Evolutionary conservation across 2,329 filamentous ascomycete species (phyloP).

Genomic region (Paraphoma sp.): DNA sequence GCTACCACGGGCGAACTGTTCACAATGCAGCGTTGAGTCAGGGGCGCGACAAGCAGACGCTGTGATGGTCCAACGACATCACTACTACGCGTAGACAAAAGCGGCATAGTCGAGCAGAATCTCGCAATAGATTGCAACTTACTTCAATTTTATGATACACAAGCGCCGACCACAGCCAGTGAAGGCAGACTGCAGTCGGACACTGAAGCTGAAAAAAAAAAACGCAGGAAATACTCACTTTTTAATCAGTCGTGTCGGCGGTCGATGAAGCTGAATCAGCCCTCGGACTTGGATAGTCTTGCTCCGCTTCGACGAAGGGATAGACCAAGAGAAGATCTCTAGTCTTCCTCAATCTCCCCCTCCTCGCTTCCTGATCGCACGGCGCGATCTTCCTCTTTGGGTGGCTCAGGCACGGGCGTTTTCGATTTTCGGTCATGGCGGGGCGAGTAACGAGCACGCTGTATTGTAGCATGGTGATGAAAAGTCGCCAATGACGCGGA

Average conservation of each 20-base stretch:
- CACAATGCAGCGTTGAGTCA: no score
- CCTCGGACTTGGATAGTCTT: not conserved
- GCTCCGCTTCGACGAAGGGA: conserved; percentile 1
- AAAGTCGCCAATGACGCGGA: not conserved
- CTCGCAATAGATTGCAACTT: no score
- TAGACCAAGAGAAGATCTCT: conserved; percentile 22
- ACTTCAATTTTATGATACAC: no score
- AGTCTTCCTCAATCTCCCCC: conserved; percentile 90
- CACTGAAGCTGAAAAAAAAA: no score
- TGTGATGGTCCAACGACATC: not conserved
- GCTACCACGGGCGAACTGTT: no score
- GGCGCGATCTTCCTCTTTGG: conserved; percentile 66
- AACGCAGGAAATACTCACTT: not conserved
- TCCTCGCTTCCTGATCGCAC: conserved; percentile 92
- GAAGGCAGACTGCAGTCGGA: no score
- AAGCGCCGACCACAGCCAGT: no score
- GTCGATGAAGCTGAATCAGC: not conserved
- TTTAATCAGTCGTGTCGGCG: not conserved
- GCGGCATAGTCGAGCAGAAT: no score
- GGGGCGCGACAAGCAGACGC: not conserved
- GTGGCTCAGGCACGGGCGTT: conserved; percentile 54
- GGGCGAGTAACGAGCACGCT: conserved; percentile 58
- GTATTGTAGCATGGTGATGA: conserved; percentile 8
- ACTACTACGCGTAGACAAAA: no score
- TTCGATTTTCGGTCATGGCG: conserved; percentile 65